Evolutionary conservation across 2,329 filamentous ascomycete genomes (phyloP), one percentile per base, ranked within the genome.

Genomic region (Mycosphaerella sp.): DNA sequence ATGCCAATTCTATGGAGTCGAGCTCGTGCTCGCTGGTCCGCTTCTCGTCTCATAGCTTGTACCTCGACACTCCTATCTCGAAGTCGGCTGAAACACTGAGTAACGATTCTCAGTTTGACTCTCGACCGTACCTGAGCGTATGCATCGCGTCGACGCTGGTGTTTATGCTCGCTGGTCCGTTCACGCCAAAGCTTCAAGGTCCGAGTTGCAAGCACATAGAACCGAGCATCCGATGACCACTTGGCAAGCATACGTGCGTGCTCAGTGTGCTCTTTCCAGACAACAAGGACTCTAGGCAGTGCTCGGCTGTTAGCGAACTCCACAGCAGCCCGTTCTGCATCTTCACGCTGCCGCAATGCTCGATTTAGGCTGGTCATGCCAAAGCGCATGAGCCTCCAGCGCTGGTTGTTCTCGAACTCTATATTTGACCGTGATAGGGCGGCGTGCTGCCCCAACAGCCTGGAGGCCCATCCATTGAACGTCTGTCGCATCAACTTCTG

Each of bases 151-250:
- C 78, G 73, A 17, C 78, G 74, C 55, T 71, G 70, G 52, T 78
- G 75, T 28, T 77, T 70, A 13, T 75, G 71, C 49, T 78, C 69
- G 37, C 73, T 64, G 1, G 75, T 76, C 16, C 75, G 73, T 35
- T 70, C 67, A 17, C 70, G 72, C 79, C 79, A 82, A 12, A 64
- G 63, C 55, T 75, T 78, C 45, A 82, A 57, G 2, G 71, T 67
- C 37, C 67, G 70, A 6, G 70, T 79, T 37, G 73, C 68, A n/a
- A 77, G 61, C 34, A 79, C 76, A 61, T 80, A 83, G 57, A 77
- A 82, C 9, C 71, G 67, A 18, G 79, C 79, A 62, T 79, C 74
- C n/a, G 66, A 65, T 21, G 79, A 75, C 77, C 76, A 79, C 18
- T 68, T 68, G 39, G 77, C 71, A 40, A 82, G 64, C 58, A 75